Base-by-base conservation (phyloP, 2,329 filamentous ascomycete species). In the Mariannaea sp. region DNA sequence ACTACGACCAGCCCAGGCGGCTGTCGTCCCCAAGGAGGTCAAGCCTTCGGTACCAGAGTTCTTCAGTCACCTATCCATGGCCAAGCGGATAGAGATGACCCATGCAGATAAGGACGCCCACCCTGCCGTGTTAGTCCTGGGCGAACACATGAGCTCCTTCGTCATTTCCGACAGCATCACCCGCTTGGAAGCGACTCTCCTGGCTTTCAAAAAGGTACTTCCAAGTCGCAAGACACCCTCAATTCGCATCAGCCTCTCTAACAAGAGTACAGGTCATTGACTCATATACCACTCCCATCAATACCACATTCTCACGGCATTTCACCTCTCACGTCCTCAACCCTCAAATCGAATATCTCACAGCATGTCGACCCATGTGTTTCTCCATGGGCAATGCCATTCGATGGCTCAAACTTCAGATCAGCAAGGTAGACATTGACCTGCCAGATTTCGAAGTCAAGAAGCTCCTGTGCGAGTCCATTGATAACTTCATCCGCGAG, bases 381-480 rank as follows among this genome's bases (percentile, higher is more conserved):
- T 94, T 96, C 73, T 91, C 90, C 57, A 96, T 97, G 87, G 94
- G 94, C 56, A 99, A 97, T 71, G 92, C 92, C 29, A 96, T 99
- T 69, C 85, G 94, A 49, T 93, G 92, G 80, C 81, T 99, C 43
- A 99, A 99, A 77, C 84, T 96, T 41, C 85, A 91, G 66, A 93
- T 99, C 68, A 89, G 90, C 65, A 91, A 91, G 64, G 87, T 97
- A 53, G 92, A 97, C 65, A 91, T 93, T 33, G 89, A 92, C 63
- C 83, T 88, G 2, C 85, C 90, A 24, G 93, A 99, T 69, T 76
- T 84, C 16, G 85, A 90, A 41, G 92, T 92, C 20, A 97, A 96
- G 75, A 81, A 86, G 51, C 78, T 85, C 20, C 82, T 99, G 10
- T 85, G 87, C 68, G 83, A 88, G 41, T 85, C 86, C 61, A 96